Conservation (phyloP, 2,329 filamentous ascomycete genomes). For the Emmonsiellopsis sp. region DNA sequence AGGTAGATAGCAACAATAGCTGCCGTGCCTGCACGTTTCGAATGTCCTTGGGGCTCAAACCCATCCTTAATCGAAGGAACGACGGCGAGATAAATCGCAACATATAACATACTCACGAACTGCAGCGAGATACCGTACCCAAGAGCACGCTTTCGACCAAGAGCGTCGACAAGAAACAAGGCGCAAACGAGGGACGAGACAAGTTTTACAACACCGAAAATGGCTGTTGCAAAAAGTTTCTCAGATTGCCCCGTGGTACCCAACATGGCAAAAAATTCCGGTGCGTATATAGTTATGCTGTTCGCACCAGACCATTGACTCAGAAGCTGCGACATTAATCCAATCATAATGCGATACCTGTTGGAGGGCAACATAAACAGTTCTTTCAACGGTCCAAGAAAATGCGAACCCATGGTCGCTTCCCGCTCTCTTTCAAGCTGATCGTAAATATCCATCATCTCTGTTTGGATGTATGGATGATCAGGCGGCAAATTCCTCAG, state of each 20-base stretch:
- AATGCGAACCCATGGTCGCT: conserved; percentile 25
- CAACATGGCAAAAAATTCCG: conserved; percentile 61
- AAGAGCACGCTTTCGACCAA: conserved; percentile 57
- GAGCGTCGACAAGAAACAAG: conserved; percentile 65
- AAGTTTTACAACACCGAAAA: conserved; percentile 68
- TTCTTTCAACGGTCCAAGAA: conserved; percentile 11
- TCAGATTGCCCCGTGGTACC: conserved; percentile 58
- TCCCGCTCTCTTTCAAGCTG: conserved; percentile 41
- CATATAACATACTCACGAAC: conserved; percentile 45
- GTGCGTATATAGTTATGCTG: conserved; percentile 63
- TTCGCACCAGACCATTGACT: conserved; percentile 64
- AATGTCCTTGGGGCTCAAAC: conserved; percentile 7
- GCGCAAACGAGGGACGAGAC: conserved; percentile 57
- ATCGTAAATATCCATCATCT: conserved; percentile 16
- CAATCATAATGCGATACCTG: conserved; percentile 59
- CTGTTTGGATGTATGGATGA: conserved; percentile 36
- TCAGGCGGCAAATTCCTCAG: conserved; percentile 38
- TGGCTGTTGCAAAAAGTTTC: conserved; percentile 60
- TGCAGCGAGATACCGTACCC: conserved; percentile 41
- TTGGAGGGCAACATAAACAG: conserved; percentile 53
- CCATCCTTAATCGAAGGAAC: conserved; percentile 22
- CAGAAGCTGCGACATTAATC: conserved; percentile 57
- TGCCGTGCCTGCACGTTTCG: conserved; percentile 26
- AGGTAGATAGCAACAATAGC: conserved; percentile 39
- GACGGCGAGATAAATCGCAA: conserved; percentile 41